These are phyloP conservation scores for Pleurozium schreberi DNA, from an alignment of 225 moss, liverwort and hornwort species.

Conservation along the genomic window DNA sequence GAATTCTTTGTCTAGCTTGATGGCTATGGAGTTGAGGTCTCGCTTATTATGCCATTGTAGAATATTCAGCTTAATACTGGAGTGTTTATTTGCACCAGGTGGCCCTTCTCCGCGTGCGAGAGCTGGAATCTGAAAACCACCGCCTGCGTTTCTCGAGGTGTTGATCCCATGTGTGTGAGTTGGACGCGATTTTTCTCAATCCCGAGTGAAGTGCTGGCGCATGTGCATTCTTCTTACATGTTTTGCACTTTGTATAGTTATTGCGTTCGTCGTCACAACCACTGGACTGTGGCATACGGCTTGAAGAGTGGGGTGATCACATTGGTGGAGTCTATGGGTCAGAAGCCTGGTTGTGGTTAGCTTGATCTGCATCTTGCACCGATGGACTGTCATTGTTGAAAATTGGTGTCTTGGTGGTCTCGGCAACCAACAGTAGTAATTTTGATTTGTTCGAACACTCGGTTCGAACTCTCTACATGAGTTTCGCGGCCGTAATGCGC, in stretches of 20 bases:
- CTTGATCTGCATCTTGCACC: not conserved
- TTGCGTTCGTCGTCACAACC: not conserved
- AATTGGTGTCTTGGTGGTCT: not conserved
- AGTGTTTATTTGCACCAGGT: not conserved
- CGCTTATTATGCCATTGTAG: not conserved
- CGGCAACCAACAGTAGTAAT: not conserved
- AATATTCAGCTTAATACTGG: not conserved
- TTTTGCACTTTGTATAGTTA: conserved; percentile 1
- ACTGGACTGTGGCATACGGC: not conserved
- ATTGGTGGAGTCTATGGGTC: not conserved
- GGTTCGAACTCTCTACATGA: not conserved
- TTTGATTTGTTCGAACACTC: not conserved
- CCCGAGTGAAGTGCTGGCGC: not conserved
- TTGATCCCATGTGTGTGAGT: not conserved
- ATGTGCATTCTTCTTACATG: not conserved
- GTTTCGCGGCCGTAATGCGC: not conserved
- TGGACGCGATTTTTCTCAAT: not conserved
- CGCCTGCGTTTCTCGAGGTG: conserved; percentile 30
- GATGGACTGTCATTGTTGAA: not conserved
- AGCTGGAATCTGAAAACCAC: conserved; percentile 43
- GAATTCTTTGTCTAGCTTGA: not conserved
- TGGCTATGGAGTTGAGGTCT: not conserved
- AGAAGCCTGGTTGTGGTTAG: not conserved
- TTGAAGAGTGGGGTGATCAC: not conserved
- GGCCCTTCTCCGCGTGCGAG: conserved; percentile 28